Evolutionary conservation across 352 stramenopile genomes (phyloP).

Genomic region (Blastocystis sp.): DNA sequence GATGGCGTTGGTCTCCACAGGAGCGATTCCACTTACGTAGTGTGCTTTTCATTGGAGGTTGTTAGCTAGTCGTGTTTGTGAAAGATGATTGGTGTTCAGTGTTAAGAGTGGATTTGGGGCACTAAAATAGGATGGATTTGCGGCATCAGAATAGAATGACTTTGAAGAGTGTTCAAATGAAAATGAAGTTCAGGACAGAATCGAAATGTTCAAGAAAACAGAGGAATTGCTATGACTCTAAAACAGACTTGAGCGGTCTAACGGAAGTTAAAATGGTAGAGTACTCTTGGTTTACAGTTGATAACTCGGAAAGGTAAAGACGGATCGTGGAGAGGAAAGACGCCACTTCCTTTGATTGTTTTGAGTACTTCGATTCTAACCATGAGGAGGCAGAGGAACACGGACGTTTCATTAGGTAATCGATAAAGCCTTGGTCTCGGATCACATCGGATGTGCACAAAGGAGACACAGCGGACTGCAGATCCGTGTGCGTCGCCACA

Average conservation of each 20-base stretch:
- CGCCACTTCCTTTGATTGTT: background rate
- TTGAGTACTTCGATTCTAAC: background rate
- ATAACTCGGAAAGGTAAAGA: background rate
- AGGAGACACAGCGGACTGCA: too few relatives aligned
- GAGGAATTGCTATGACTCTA: background rate
- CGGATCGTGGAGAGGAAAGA: background rate
- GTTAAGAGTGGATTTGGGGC: too few relatives aligned
- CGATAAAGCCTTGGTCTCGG: background rate
- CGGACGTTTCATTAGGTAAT: background rate
- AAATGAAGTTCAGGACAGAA: too few relatives aligned
- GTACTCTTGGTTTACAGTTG: background rate
- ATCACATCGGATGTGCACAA: background rate
- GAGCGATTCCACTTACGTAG: background rate
- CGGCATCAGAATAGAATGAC: too few relatives aligned
- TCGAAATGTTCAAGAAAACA: slow-evolving; percentile 21
- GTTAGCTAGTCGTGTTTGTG: too few relatives aligned
- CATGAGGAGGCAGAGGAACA: background rate
- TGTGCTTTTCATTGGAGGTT: too few relatives aligned
- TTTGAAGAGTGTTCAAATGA: too few relatives aligned
- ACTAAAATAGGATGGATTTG: too few relatives aligned
- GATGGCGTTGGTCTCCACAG: background rate
- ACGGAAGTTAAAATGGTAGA: background rate
- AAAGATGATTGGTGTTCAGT: too few relatives aligned
- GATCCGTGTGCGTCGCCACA: background rate
- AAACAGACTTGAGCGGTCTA: background rate